Base-by-base conservation (phyloP, 139 green algal genomes). In the Astrephomene gubernaculifera region DNA sequence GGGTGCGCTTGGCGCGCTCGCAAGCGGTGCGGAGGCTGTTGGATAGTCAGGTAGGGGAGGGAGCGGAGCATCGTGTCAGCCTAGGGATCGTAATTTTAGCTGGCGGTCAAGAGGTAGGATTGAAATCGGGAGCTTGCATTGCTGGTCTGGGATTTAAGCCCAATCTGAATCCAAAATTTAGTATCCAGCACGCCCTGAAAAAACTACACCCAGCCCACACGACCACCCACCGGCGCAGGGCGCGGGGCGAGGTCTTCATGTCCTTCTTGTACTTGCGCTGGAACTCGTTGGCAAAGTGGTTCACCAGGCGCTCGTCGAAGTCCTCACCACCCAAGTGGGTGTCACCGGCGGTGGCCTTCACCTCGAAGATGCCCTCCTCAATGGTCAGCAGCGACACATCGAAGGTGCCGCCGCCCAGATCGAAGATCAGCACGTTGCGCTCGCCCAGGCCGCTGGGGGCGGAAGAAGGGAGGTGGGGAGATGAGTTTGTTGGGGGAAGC, bases 221-320 rank as follows among this genome's bases (percentile, higher is more conserved):
- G n/a, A n/a, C n/a, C 14, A 61, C 73, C 44, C 31, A 87, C 82
- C 87, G 89, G 65, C 92, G 87, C 88, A 93, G 89, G 12, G 89
- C 89, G 49, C 92, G 88, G 9, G 92, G 89, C 27, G 88, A 91
- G 2, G 94, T 87, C 63, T 85, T 95, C 86, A 99, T 94, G 88
- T 99, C 96, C 93, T 99, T 99, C 94, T 99, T 99, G 95, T 98
- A 91, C 95, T 99, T 99, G 89, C 97, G 91, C 96, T 99, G 98
- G 94, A 99, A 99, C 91, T 99, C 97, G 87, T 97, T 91, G 76
- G 78, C 93, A 68, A 99, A 99, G 94, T 98, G 93, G 86, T 96
- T 95, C 39, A 99, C 96, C 60, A 99, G 90, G 63, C 96, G 90
- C 87, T 98, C 96, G 91, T 99, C 97, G 87, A 99, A 99, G 92